These are phyloP conservation scores for Penicillium cataractarum DNA, from an alignment of 495 filamentous ascomycete genomes.

Conservation along the genomic window DNA sequence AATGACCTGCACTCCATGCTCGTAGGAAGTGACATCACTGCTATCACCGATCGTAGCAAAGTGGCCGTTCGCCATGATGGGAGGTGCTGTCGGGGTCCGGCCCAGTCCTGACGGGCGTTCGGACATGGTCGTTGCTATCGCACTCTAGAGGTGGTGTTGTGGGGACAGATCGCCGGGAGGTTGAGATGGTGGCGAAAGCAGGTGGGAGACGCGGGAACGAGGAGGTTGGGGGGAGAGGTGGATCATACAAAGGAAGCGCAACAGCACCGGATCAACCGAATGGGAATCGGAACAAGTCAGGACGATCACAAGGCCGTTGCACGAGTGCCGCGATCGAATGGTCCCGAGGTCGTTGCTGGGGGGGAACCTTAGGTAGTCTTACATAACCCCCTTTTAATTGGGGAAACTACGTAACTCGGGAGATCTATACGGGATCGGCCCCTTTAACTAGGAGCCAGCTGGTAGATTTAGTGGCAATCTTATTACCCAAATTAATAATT, in stretches of 20 bases:
- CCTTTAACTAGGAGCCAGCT: too few relatives aligned
- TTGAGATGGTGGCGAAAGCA: conserved; percentile 27
- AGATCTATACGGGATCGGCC: background rate
- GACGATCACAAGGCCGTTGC: conserved; percentile 29
- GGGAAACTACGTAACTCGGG: background rate
- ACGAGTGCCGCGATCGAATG: conserved; percentile 19
- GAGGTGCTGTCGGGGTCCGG: conserved; percentile 54
- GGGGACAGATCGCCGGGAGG: conserved; percentile 28
- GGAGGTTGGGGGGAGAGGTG: conserved; percentile 22
- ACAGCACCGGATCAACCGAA: conserved; percentile 5
- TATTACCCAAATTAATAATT: too few relatives aligned
- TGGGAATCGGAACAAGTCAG: conserved; percentile 3
- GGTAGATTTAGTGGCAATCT: too few relatives aligned
- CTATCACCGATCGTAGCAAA: conserved; percentile 78
- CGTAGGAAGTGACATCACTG: conserved; percentile 67
- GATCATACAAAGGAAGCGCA: conserved; percentile 18
- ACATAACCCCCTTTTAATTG: conserved; percentile 25
- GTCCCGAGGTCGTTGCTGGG: conserved; percentile 27
- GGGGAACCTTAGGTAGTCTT: conserved; percentile 21
- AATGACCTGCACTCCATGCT: conserved; percentile 95
- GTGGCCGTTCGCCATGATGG: conserved; percentile 79
- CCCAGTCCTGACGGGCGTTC: conserved; percentile 37
- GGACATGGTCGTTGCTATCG: conserved; percentile 27
- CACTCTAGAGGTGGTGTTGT: conserved; percentile 23
- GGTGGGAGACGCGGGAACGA: conserved; percentile 21